Evolutionary conservation across 176 grass and related monocot species (phyloP), one percentile per base, ranked within the genome.

Genomic region (Hordeum marinum): DNA sequence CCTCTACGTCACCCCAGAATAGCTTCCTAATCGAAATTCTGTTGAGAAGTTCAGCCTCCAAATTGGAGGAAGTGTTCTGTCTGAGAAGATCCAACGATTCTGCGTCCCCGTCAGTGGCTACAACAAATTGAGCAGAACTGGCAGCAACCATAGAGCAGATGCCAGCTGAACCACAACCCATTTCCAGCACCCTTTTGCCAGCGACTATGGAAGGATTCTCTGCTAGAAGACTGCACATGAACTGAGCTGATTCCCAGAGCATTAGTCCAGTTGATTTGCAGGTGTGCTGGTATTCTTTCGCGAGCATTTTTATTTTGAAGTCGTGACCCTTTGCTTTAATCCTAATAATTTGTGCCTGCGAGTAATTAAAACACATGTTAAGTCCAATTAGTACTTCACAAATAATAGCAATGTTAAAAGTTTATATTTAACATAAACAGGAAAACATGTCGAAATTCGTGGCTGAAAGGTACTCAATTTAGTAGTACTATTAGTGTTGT

Each of bases 201-300:
- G 86, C 48, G 31, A 87, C 81, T 50, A 95, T 92, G 39, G 79
- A 92, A 87, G 96, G 91, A 72, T 95, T 98, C 83, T 98, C 85
- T 34, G 95, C 87, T 88, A 98, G 71, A 69, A 98, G 59, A 85
- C 60, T 69, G 82, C 92, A 93, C 90, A 95, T 91, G 78, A 98
- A 85, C 43, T 83, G 92, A 88, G 95, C 95, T 60, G 89, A 95
- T 83, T 98, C 90, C 95, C 95, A 98, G 48, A 98, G 77, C 92
- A 95, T 98, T 61, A 98, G 77, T 23, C 95, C 95, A 14, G 95
- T 95, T 43, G 78, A 93, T 90, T 91, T 98, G 91, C 95, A 98
- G 10, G 89, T 95, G 87, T 95, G 95, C 79, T 98, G 95, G 55
- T 95, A 75, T 93, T 98, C 95, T 86, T 86, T 98, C 20, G 79